Base-by-base conservation (phyloP, 23 red algal species). In the Gracilaria vermiculophylla region DNA sequence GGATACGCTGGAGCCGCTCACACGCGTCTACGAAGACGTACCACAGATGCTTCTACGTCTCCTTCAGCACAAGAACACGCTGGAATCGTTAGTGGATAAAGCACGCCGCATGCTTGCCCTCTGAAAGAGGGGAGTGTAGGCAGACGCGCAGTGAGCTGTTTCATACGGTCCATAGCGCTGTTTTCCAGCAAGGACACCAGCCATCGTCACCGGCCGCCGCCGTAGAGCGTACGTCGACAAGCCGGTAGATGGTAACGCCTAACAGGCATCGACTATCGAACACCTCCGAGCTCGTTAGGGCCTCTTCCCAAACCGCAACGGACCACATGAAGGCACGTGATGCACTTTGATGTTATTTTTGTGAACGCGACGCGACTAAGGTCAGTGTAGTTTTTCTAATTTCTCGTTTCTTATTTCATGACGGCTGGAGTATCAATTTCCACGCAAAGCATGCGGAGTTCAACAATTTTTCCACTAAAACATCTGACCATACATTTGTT, bases 11-110 rank as follows among this genome's bases (percentile, higher is more conserved):
- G 55, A 60, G 55, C 7, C 16, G 16, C 55, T 60, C 7, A 60
- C 55, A 7, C 55, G 55, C 55, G 55, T 60, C 16, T 60, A 60
- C 8, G 55, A 60, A 10, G 7, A 60, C 55, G 55, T 60, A 19
- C 55, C 55, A 19, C 55, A 60, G 55, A 60, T 60, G 55, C 55
- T 60, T 6, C 55, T 60, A 60, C 55, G 55, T 60, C 55, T 60
- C 7, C 55, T 21, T 60, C 55, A 60, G 55, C 16, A 19, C 55
- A 60, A 19, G 16, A 60, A 60, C 55, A 60, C 55, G 55, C 5
- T 19, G 4, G 4, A 10, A 60, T 19, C 55, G 55, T 60, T 60
- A 60, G 55, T 5, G 55, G 55, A 60, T 29, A 60, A 60, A 60
- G 16, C 55, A 10, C 55, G 16, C 5, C 55, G 4, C 55, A 19